Base-by-base conservation (phyloP, 306 rosid species). In the Glycine latifolia region DNA sequence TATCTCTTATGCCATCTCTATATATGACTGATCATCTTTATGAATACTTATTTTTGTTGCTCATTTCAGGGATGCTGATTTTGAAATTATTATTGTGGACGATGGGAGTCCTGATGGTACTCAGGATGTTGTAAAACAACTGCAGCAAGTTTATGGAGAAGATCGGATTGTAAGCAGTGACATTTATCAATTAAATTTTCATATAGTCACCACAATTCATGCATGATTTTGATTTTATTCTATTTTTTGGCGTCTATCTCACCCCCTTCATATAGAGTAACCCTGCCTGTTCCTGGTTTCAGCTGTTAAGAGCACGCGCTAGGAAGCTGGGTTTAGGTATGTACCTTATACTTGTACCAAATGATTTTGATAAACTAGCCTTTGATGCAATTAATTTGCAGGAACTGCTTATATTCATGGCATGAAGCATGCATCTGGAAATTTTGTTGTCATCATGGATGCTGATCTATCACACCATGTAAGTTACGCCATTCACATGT, bases 51-150 rank as follows among this genome's bases (percentile, higher is more conserved):
- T 8, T 61, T 66, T 58, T 79, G 47, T 78, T 82, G 54, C 63
- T 54, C 73, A 68, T 70, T 59, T 65, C 65, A 91, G 99, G 94
- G 93, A 89, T 63, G 92, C 80, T 55, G 94, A 95, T 83, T 91
- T 95, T 80, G 99, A 95, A 89, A 86, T 95, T 39, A 90, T 95
- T 72, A 77, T 95, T 5, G 99, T 93, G 35, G 99, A 93, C 54
- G 99, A 95, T 80, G 99, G 99, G 81, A 93, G 98, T 81, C 99
- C 99, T 12, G 99, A 95, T 82, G 98, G 99, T 73, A 95, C 99
- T 79, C 98, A 95, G 76, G 93, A 91, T 83, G 71, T 92, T 26
- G 90, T 95, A 48, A 88, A 87, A 79, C 97, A 95, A 76, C 89
- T 95, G 89, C 99, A 93, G 82, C 75, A 88, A 50, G 87, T 93